Evolutionary conservation across 2,329 filamentous ascomycete genomes (phyloP).

Genomic region (Arthrocladium fulminans): DNA sequence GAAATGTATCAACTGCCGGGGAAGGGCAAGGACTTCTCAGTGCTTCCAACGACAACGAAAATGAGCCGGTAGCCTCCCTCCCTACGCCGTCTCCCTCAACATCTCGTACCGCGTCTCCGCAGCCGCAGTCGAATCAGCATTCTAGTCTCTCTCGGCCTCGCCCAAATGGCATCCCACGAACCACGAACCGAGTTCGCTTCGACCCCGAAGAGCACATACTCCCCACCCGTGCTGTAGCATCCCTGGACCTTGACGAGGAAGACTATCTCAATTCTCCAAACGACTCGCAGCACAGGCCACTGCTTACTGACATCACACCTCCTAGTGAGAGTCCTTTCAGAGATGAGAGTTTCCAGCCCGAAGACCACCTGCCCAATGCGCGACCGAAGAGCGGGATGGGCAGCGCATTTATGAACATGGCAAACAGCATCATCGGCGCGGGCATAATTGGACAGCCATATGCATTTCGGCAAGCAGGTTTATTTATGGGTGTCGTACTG

Average conservation of each 20-base stretch:
- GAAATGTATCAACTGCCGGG: constrained; percentile 24
- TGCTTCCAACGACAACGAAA: constrained; percentile 23
- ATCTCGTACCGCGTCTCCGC: constrained; percentile 14
- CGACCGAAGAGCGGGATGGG: constrained; percentile 77
- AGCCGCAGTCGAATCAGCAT: constrained; percentile 26
- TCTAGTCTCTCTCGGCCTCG: constrained; percentile 34
- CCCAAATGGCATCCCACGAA: constrained; percentile 46
- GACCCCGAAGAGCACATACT: constrained; percentile 32
- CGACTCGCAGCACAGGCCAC: constrained; percentile 50
- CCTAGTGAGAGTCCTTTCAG: constrained; percentile 63
- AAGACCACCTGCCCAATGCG: constrained; percentile 51
- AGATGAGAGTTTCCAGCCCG: constrained; percentile 46
- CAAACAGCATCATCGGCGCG: constrained; percentile 87
- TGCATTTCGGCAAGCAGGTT: constrained; percentile 85
- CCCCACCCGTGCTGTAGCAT: constrained; percentile 28
- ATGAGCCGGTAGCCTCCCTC: constrained; percentile 23
- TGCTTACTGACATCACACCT: constrained; percentile 75
- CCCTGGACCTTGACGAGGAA: constrained; percentile 45
- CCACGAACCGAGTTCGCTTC: constrained; percentile 67
- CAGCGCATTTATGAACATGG: constrained; percentile 99
- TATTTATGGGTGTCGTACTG: constrained; percentile 69
- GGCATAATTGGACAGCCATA: constrained; percentile 80
- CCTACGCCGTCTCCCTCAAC: constrained; percentile 13
- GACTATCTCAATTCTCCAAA: constrained; percentile 47
- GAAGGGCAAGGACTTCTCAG: constrained; percentile 29